Evolutionary conservation across 148 eudicot genomes (phyloP).

Genomic region (Cornus florida): DNA sequence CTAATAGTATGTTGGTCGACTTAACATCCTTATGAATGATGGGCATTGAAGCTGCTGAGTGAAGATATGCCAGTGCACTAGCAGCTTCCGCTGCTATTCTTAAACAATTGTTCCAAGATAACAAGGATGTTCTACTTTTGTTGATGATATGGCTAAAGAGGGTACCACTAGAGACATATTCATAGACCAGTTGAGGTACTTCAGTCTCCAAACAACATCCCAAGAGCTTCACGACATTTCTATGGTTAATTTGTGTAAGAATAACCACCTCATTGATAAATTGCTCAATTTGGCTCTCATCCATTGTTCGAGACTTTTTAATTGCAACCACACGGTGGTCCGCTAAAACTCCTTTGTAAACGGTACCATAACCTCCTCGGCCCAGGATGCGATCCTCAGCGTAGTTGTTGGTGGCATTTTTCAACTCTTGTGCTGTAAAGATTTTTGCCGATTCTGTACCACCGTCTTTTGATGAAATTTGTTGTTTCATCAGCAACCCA

Average conservation of each 20-base stretch:
- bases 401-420: background rate
- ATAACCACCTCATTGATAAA: background rate
- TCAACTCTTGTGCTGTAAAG: background rate
- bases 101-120: background rate
- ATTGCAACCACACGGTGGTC: background rate
- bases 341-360: background rate
- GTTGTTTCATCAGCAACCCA: background rate
- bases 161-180: background rate
- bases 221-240: background rate
- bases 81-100: background rate
- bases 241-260: background rate
- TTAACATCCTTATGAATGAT: background rate
- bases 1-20: background rate
- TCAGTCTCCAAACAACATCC: background rate
- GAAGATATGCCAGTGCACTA: background rate
- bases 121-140: too few species aligned
- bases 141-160: background rate
- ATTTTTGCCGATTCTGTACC: background rate
- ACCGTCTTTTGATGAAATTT: background rate
- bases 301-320: background rate
- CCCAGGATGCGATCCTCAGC: background rate
- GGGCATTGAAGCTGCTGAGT: background rate
- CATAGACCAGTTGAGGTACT: background rate
- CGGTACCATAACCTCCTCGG: background rate
- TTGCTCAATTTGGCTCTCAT: background rate